Base-by-base conservation (phyloP, 2,329 filamentous ascomycete genomes). In the Hymenoscyphus fraxineus region DNA sequence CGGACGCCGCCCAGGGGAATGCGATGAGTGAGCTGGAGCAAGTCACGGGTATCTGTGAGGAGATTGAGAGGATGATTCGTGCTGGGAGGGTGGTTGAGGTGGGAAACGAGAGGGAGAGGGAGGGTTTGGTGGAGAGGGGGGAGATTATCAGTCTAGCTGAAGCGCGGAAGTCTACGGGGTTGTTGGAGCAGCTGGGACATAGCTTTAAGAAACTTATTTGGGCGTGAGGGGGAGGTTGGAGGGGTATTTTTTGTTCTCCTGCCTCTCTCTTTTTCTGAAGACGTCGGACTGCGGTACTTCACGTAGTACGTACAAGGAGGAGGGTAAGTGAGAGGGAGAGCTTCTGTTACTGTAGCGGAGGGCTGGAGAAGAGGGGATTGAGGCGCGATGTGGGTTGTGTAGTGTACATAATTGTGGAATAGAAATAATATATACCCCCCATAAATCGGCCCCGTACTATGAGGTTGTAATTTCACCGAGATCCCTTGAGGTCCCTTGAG, bases 151-250 rank as follows among this genome's bases (percentile, higher is more conserved):
- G 88, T 31, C 76, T 96, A 61, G 87, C 86, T 1, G 93, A 97
- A 73, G 95, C 95, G 64, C 94, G 86, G 82, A 90, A 85, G 80
- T 93, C 89, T 66, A 97, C 94, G 0, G 91, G 93, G 0, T 82
- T 96, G 71, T 76, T 98, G 61, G 94, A 97, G 77, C 89, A 94
- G 75, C 78, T 96, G 73, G 92, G 93, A 1, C 93, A 98, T 80
- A 90, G 89, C 65, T 83, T 98, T 72, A 97, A 97, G 85, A 96
- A 92, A 81, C 78, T 98, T 75, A 93, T 99, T 13, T 98, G 95
- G 95, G 74, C 73, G n/a, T 75, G 55, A 38, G 47, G 6, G 22
- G 60, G 19, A 19, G 47, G 38, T 19, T 58, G 16, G 56, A 58
- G 56, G 16, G 16, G 27, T 58, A 38, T 27, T 27, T 3, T 27